Evolutionary conservation across 1,139 yeast species (phyloP).

Genomic region (Geotrichum klebahnii): DNA sequence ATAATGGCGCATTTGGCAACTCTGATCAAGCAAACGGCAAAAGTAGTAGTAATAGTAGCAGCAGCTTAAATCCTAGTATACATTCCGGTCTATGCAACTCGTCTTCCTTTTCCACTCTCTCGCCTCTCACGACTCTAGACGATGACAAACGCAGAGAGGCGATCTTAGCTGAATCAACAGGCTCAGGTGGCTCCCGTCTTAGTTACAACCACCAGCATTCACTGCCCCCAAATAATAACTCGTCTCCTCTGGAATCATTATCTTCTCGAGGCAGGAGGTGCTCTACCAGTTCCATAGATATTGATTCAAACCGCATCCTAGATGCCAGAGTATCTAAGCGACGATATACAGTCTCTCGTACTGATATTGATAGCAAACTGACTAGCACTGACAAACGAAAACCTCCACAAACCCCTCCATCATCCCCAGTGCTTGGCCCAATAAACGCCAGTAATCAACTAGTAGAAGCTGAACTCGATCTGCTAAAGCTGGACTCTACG

Average conservation of each 20-base stretch:
- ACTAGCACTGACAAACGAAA: not conserved
- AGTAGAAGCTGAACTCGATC: constrained; percentile 10
- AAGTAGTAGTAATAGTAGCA: no score
- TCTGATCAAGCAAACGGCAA: constrained; percentile 18
- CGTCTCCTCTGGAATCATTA: not conserved
- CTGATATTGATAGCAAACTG: constrained; percentile 1
- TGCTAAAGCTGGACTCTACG: not conserved
- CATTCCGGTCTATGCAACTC: constrained; percentile 21
- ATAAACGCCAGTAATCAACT: constrained; percentile 12
- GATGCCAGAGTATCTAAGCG: not conserved
- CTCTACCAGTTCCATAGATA: constrained; percentile 15
- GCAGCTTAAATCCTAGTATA: constrained; percentile 8
- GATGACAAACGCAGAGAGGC: constrained; percentile 34
- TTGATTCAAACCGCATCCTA: not conserved
- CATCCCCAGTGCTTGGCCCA: constrained; percentile 16
- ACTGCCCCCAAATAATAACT: not conserved
- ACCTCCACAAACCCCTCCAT: constrained; percentile 11
- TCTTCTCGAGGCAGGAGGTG: constrained; percentile 12
- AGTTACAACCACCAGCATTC: constrained; percentile 23
- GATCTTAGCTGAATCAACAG: constrained; percentile 23
- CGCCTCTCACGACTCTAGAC: constrained; percentile 34
- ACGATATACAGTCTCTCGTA: constrained; percentile 12
- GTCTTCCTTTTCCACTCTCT: constrained; percentile 28
- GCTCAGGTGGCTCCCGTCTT: constrained; percentile 19
- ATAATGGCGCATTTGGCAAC: constrained; percentile 21